Base-by-base conservation (phyloP, 257 asterid species). In the Prunella vulgaris region DNA sequence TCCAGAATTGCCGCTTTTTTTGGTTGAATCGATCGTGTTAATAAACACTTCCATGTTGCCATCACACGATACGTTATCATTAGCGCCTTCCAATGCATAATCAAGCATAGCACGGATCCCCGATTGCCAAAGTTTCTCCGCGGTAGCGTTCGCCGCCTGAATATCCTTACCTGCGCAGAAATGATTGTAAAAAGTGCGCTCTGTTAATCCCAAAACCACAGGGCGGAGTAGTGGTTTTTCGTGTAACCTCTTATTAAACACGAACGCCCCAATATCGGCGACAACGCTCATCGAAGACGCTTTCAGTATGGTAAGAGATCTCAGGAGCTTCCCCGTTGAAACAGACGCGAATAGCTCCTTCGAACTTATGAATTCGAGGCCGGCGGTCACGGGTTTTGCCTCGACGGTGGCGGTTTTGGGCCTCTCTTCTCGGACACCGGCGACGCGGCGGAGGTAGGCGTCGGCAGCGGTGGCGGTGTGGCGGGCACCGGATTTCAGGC, bases 31-130 rank as follows among this genome's bases (percentile, higher is more conserved):
- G 66, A 79, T 81, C 1, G 97, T 86, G 21, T 69, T 77, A 15
- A 87, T 40, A 51, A 94, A 81, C 52, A 78, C 84, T 0, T 37
- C 63, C 79, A 76, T 14, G 65, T 86, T 91, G 15, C 53, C 68
- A 54, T 91, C 96, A 56, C 97, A 87, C 0, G 90, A 81, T 3
- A 73, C 70, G 33, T 79, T 80, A 10, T 89, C 95, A 1, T 18
- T 40, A 0, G 95, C 93, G 74, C 85, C 92, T 64, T 94, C 99
- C 72, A 82, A 72, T 0, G 95, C 99, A 53, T 91, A 94, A 82
- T 94, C 95, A 67, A 94, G 70, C 97, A 94, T 94, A 42, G 90
- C 84, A 57, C 78, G 74, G 2, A 89, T 68, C 5, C 96, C 95
- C 0, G 74, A 60, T 0, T 72, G 81, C 75, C 82, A 77, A 2